These are phyloP conservation scores for Kalmusia sp. DNA, from an alignment of 2,329 filamentous ascomycete genomes.

Conservation along the genomic window DNA sequence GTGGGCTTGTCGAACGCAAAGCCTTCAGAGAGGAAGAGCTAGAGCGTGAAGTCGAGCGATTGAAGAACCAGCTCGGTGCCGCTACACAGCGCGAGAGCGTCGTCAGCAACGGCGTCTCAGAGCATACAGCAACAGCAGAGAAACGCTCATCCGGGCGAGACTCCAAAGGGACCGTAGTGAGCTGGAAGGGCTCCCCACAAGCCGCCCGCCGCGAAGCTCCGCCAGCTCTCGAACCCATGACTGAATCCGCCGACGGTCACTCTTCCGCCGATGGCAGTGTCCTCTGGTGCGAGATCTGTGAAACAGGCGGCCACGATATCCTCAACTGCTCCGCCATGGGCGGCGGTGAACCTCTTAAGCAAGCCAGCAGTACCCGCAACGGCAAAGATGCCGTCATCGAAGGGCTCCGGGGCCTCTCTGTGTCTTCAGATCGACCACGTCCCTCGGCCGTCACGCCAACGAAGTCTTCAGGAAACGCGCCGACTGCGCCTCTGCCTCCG, in stretches of 20 bases:
- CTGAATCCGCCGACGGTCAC: slow-evolving; percentile 66
- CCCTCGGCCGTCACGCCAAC: slow-evolving; percentile 38
- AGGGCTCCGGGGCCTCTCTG: slow-evolving; percentile 40
- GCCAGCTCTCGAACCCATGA: slow-evolving; percentile 70
- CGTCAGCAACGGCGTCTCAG: slow-evolving; percentile 59
- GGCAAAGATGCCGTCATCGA: slow-evolving; percentile 42
- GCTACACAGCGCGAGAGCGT: slow-evolving; percentile 60
- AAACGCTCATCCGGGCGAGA: slow-evolving; percentile 68
- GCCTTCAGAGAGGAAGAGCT: slow-evolving; percentile 80
- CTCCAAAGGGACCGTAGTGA: slow-evolving; percentile 70
- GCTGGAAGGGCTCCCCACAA: slow-evolving; percentile 55
- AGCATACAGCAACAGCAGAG: slow-evolving; percentile 54
- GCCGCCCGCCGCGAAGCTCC: slow-evolving; percentile 39
- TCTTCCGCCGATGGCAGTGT: slow-evolving; percentile 68
- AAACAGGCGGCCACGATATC: slow-evolving; percentile 90
- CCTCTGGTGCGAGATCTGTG: slow-evolving; percentile 96
- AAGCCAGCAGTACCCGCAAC: slow-evolving; percentile 26
- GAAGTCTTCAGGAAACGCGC: slow-evolving; percentile 44
- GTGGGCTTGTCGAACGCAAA: slow-evolving; percentile 75
- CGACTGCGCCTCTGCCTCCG: slow-evolving; percentile 42
- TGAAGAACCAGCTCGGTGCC: slow-evolving; percentile 50
- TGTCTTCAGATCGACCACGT: slow-evolving; percentile 37
- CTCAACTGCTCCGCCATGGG: slow-evolving; percentile 92
- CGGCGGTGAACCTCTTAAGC: slow-evolving; percentile 53
- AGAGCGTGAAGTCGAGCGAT: slow-evolving; percentile 76